Percentiles rank a stretch among this genome's conserved stretches.
Conservation (phyloP, 257 asterid genomes). For the Datura wrightii region DNA sequence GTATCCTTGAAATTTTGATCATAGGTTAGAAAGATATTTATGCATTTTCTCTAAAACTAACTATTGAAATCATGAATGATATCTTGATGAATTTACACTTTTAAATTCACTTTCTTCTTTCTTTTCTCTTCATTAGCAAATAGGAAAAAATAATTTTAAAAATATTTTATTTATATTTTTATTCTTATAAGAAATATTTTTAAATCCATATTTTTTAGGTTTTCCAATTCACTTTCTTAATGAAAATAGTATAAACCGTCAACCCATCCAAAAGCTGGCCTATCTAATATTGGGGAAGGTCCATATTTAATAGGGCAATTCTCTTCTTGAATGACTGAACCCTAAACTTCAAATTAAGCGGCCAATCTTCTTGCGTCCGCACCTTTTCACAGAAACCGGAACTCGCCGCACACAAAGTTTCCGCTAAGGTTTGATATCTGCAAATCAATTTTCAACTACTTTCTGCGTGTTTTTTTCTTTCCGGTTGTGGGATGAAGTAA, state of each 20-base stretch:
- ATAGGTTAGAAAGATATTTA: too few species aligned
- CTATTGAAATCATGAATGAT: too few species aligned
- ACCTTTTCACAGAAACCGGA: background rate
- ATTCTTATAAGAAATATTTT: too few species aligned
- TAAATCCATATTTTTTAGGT: too few species aligned
- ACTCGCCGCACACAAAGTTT: background rate
- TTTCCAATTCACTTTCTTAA: too few species aligned
- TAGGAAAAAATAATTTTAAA: too few species aligned
- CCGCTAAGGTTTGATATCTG: background rate
- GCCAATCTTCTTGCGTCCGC: conserved; percentile 1
- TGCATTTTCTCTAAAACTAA: too few species aligned
- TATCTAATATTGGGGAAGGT: background rate
- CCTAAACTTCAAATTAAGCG: conserved; percentile 11
- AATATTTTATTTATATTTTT: too few species aligned
- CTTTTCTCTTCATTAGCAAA: too few species aligned
- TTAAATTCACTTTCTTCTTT: too few species aligned
- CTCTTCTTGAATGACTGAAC: background rate
- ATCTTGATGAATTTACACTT: too few species aligned
- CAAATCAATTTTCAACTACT: conserved; percentile 6
- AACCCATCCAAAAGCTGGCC: background rate
- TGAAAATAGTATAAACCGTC: background rate
- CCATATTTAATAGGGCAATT: background rate
- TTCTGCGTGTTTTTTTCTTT: background rate
- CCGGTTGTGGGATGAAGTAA: background rate
- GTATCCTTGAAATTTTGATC: too few species aligned